These are phyloP conservation scores for Dictyostelium capitatum DNA, from an alignment of 78 protist species.

Conservation along the genomic window DNA sequence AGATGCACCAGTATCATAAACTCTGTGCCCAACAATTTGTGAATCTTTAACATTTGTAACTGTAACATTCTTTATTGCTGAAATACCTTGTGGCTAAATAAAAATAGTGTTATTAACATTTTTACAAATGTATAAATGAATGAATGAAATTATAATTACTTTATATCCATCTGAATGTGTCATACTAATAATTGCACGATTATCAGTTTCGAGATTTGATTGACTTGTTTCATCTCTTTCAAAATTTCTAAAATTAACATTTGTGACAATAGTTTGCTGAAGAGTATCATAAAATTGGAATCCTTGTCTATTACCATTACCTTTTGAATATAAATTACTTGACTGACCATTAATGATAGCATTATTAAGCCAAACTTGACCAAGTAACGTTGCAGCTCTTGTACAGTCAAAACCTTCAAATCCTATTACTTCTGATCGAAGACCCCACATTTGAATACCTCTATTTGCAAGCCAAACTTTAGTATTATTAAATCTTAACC, in stretches of 20 bases:
- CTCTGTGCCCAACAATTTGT: slow-evolving; percentile 35
- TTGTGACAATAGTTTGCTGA: slow-evolving; percentile 58
- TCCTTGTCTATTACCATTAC: slow-evolving; percentile 59
- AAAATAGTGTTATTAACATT: no score
- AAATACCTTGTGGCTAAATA: slow-evolving; percentile 83
- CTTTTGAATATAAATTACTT: not conserved
- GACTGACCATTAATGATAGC: slow-evolving; percentile 58
- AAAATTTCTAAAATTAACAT: slow-evolving; percentile 65
- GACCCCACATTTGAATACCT: slow-evolving; percentile 61
- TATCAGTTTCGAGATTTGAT: slow-evolving; percentile 3
- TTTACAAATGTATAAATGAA: no score
- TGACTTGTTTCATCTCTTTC: not conserved
- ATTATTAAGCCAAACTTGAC: slow-evolving; percentile 46
- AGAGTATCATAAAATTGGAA: slow-evolving; percentile 88
- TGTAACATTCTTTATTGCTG: slow-evolving; percentile 31
- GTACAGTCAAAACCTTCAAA: slow-evolving; percentile 26
- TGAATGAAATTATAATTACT: no score
- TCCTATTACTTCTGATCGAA: slow-evolving; percentile 13
- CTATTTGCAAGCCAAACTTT: slow-evolving; percentile 5
- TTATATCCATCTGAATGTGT: slow-evolving; percentile 74
- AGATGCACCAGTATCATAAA: slow-evolving; percentile 58
- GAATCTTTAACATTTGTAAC: not conserved
- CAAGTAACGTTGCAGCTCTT: slow-evolving; percentile 39
- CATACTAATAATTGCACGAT: slow-evolving; percentile 66
- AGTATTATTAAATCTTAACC: slow-evolving; percentile 53